Conservation (phyloP, 1,284 basidiomycete species). For the Moniliophthora roreri region DNA sequence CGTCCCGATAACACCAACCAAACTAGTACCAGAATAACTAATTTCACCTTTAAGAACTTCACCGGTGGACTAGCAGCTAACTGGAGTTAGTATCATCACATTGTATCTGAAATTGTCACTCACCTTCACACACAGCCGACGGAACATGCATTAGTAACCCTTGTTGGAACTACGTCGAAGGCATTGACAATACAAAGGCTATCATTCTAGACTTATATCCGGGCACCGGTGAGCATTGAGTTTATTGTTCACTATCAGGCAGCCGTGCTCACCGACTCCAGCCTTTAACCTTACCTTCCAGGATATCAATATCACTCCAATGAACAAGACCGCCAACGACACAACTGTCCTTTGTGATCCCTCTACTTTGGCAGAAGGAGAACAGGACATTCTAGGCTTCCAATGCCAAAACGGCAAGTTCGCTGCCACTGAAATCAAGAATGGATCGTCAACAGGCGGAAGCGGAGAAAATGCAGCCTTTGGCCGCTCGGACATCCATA, state of each 20-base stretch:
- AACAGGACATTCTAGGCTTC: conserved; percentile 37
- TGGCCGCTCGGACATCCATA: too few species aligned
- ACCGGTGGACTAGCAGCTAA: conserved; percentile 39
- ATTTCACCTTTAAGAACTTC: conserved; percentile 40
- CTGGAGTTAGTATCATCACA: conserved; percentile 34
- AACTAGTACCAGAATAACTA: conserved; percentile 35
- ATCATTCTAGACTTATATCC: conserved; percentile 37
- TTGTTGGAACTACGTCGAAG: conserved; percentile 37
- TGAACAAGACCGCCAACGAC: conserved; percentile 22
- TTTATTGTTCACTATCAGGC: neutral
- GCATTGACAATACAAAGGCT: conserved; percentile 30
- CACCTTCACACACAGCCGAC: conserved; percentile 24
- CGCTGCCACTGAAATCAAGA: conserved; percentile 21
- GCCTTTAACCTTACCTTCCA: conserved; percentile 30
- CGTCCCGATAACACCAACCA: conserved; percentile 33
- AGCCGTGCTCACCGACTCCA: conserved; percentile 8
- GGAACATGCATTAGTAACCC: conserved; percentile 35
- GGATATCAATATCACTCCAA: conserved; percentile 32
- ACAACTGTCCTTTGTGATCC: conserved; percentile 40
- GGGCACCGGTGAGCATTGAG: conserved; percentile 20
- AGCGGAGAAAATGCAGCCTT: too few species aligned
- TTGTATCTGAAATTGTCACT: neutral
- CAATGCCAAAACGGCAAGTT: conserved; percentile 35
- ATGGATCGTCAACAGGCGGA: neutral
- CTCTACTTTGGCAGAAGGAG: conserved; percentile 29